Base-by-base conservation (phyloP, 192 early-diverging fungal species). In the Coemansia sp. region DNA sequence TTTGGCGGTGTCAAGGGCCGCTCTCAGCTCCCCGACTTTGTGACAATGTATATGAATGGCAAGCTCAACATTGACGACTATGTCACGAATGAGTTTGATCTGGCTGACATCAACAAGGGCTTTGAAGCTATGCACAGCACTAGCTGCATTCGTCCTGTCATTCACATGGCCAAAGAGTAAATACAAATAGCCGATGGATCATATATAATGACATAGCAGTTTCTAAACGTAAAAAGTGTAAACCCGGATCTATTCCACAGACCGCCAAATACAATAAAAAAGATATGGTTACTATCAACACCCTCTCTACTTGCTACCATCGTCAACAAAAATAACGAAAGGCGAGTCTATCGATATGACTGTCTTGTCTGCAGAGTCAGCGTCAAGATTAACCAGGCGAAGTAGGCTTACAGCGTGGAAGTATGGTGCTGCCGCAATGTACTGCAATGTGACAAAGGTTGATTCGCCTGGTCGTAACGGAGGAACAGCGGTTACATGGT, bases 1-100 rank as follows among this genome's bases (percentile, higher is more conserved):
- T 98, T 97, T 83, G 97, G 97, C 70, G 97, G 97, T 54, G 88
- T 97, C 74, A 98, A 97, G 87, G 97, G 97, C 14, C 87, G 95
- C 61, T 85, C 91, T 0, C 92, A 98, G 73, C 84, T 98, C 59
- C 94, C 94, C 5, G 87, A 84, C 11, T 84, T 96, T 64, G 95
- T 98, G 38, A 79, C 94, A 66, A 86, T 94, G 75, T 98, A 98
- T 75, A 50, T 95, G 65, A 76, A 86, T 37, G 89, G 90, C 44
- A 85, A 90, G 77, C 83, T 98, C 20, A 94, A 96, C 82, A 90
- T 98, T 69, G 97, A 98, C 74, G 90, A 91, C 64, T 95, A 91
- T 72, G 87, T 95, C 70, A 97, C 95, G 39, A 89, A 96, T 79
- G 88, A 85, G 64, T 90, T 92, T 75, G 72, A 80, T 11, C 70